These are phyloP conservation scores for Glomus cerebriforme DNA, from an alignment of 192 early-diverging fungal genomes.

Conservation along the genomic window DNA sequence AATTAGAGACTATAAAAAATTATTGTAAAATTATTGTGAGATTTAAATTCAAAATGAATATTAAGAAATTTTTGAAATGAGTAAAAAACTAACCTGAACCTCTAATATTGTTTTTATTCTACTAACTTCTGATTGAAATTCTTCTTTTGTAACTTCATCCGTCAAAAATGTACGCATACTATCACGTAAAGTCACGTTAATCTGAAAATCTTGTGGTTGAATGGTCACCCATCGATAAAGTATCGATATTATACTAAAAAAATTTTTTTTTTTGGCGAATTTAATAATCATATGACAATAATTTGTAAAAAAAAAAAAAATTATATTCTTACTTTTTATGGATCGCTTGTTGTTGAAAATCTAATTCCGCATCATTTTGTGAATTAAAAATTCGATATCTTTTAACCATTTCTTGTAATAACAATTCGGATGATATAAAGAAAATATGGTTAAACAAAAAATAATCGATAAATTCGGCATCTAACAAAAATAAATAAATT, in stretches of 20 bases:
- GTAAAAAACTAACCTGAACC: neutral
- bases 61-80: neutral
- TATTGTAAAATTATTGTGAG: neutral
- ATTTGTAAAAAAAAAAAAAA: slow-evolving; percentile 34
- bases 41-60: too few relatives aligned
- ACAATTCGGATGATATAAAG: slow-evolving; percentile 57
- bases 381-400: slow-evolving; percentile 51
- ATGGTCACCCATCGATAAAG: slow-evolving; percentile 64
- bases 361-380: slow-evolving; percentile 33
- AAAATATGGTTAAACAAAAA: slow-evolving; percentile 61
- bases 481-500: slow-evolving; percentile 35
- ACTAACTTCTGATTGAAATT: slow-evolving; percentile 50
- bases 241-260: slow-evolving; percentile 57
- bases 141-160: slow-evolving; percentile 41
- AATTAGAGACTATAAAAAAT: slow-evolving; percentile 33
- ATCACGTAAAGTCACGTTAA: slow-evolving; percentile 41
- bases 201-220: slow-evolving; percentile 62
- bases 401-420: slow-evolving; percentile 58
- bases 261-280: neutral
- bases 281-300: neutral
- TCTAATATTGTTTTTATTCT: slow-evolving; percentile 35
- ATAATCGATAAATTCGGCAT: slow-evolving; percentile 67
- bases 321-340: slow-evolving; percentile 47
- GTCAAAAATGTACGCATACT: slow-evolving; percentile 53
- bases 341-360: slow-evolving; percentile 42